Conservation (phyloP, 2,329 filamentous ascomycete genomes). For the Cladosporium phlei region DNA sequence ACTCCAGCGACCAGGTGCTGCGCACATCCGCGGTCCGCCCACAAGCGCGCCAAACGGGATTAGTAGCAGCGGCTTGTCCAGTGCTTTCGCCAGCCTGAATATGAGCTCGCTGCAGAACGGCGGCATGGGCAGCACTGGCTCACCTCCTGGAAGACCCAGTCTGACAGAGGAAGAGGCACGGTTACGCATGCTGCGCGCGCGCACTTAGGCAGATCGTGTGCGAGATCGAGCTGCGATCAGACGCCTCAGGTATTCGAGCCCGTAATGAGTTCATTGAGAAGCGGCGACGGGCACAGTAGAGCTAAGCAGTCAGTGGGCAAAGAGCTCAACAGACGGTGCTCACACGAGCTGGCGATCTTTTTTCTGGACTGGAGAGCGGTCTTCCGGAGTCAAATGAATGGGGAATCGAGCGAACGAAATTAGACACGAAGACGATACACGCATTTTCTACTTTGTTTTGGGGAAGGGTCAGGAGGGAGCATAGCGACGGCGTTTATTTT, state of each 20-base stretch:
- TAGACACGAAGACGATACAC: background rate
- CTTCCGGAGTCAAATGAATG: background rate
- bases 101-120: constrained; percentile 5
- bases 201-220: constrained; percentile 18
- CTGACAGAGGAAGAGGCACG: constrained; percentile 15
- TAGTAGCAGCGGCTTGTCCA: background rate
- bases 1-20: constrained; percentile 26
- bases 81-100: constrained; percentile 3
- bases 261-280: background rate
- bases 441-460: too few species aligned
- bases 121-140: background rate
- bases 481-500: background rate
- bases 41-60: constrained; percentile 22
- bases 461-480: too few species aligned
- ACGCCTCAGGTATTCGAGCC: background rate
- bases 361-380: too few species aligned
- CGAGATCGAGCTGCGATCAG: background rate
- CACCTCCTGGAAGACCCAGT: constrained; percentile 1
- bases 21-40: constrained; percentile 24
- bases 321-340: background rate
- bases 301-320: background rate
- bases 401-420: background rate
- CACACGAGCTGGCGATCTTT: background rate
- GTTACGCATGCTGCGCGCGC: constrained; percentile 22
- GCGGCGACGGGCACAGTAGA: background rate